Base-by-base conservation (phyloP, 2,329 filamentous ascomycete genomes). In the Neonectria sp. region DNA sequence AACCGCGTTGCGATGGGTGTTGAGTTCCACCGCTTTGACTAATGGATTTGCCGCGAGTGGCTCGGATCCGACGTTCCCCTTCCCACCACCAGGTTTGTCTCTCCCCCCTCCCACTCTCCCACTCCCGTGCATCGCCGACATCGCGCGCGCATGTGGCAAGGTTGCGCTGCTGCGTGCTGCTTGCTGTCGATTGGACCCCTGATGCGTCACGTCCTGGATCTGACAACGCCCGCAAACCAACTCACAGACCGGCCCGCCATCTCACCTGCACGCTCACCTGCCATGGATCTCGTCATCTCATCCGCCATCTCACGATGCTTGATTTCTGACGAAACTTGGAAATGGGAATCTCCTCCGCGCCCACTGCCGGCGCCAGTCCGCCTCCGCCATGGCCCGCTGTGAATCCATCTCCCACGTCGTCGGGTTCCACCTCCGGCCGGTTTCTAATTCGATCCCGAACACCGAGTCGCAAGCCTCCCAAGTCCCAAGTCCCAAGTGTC, bases 381-480 rank as follows among this genome's bases (percentile, higher is more conserved):
- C 29, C 29, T 45, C 33, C 33, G 43, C 49, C 29, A 61, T 25
- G 58, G 35, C 25, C 29, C 25, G 43, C 15, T 29, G 21, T 46
- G 40, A 40, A 29, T 51, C 46, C 46, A 51, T 31, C 46, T 51
- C 46, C 53, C n/a, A 37, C 48, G 27, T 43, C 29, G 9, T 33
- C 55, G 9, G n/a, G 61, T 53, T 29, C 48, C 61, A 63, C 60
- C 35, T 49, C 11, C n/a, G 37, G 37, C 55, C 24, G 21, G 17
- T 55, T 45, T 56, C 57, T 55, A 11, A 60, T 65, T 65, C 51
- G 61, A 65, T 60, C 46, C 63, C 63, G 58, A 61, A 58, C 58
- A 31, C 58, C 63, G 57, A 61, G 56, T 46, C 33, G 33, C 48
- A 51, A 21, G 21, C 15, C 49, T 52, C 49, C 29, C 9, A 27